Evolutionary conservation across 2,329 filamentous ascomycete species (phyloP), one percentile per base, ranked within the genome.

Genomic region (Arthrobotrys megalospora): DNA sequence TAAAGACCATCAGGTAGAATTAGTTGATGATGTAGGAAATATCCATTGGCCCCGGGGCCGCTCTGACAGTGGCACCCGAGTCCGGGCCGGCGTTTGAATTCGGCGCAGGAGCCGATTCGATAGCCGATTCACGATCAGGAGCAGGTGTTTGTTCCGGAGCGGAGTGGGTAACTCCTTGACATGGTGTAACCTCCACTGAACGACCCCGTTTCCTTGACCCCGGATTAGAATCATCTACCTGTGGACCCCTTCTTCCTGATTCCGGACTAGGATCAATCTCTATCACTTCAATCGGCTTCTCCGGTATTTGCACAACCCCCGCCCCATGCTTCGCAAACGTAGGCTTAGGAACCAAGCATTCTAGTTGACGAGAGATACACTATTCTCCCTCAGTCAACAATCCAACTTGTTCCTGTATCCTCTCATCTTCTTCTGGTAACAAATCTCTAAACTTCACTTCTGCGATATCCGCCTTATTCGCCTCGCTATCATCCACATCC

Each of bases 381-480:
- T 78, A 78, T 52, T 78, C 75, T 41, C 67, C 75, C 47, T 78
- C 75, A 8, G 75, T 68, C 67, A 78, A 58, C 43, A 78, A 38
- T 21, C 43, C 50, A 41, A 78, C 75, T 14, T 78, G 75, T 21
- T 78, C 75, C 45, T 78, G 75, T 78, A 78, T 78, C 14, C 75
- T 28, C 43, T 78, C 75, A 28, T 66, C 55, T 24, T 78, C 75
- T 21, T 78, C 75, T 34, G 75, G 62, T 19, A 78, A 58, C 52
- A 78, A 55, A n/a, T 78, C 67, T 55, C 75, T 71, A 45, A 78
- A 78, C 36, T 72, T 72, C 38, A 78, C 75, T 34, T 78, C 75
- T 36, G 67, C 75, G 8, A 78, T 68, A 78, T 78, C 75, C 21
- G 75, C 75, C 50, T 77, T 77, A 34, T 72, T 72, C 38, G 75